Percentiles rank a stretch among this genome's conserved stretches.
Evolutionary conservation across 306 rosid genomes (phyloP).

Genomic region (Quercus dentata): DNA sequence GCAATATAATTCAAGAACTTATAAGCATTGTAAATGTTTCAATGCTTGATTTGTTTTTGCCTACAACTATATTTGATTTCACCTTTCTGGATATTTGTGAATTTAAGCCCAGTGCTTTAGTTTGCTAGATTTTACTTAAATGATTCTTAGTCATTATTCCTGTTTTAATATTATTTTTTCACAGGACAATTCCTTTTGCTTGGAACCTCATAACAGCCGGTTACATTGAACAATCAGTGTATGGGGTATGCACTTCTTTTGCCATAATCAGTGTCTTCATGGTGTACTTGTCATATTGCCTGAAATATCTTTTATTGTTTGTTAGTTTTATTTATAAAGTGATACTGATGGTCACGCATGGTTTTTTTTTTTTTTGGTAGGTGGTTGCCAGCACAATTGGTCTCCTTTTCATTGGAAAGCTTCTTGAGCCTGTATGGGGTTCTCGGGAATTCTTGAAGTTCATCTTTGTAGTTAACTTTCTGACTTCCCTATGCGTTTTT

Average conservation of each 20-base stretch:
- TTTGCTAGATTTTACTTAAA: background rate
- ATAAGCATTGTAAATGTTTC: background rate
- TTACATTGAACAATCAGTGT: conserved; percentile 70
- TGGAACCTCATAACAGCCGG: conserved; percentile 92
- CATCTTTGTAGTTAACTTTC: conserved; percentile 76
- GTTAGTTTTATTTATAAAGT: background rate
- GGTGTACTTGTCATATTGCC: conserved; percentile 1
- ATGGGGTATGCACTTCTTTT: conserved; percentile 59
- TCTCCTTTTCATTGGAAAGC: conserved; percentile 83
- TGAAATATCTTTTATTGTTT: background rate
- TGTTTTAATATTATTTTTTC: conserved; percentile 14
- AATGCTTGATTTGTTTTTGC: background rate
- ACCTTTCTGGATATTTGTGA: background rate
- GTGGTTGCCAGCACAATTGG: conserved; percentile 60
- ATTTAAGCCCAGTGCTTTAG: background rate
- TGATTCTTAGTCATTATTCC: conserved; percentile 4
- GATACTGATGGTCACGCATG: background rate
- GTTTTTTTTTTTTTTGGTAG: conserved; percentile 31
- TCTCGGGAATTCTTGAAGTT: conserved; percentile 87
- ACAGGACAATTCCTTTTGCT: conserved; percentile 89
- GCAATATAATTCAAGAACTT: background rate
- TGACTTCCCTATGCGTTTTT: conserved; percentile 73
- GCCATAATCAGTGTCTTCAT: background rate
- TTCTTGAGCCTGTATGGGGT: conserved; percentile 96
- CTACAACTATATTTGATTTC: background rate